Evolutionary conservation across 352 stramenopile species (phyloP), one percentile per base, ranked within the genome.

Genomic region (Phytophthora crassamura): DNA sequence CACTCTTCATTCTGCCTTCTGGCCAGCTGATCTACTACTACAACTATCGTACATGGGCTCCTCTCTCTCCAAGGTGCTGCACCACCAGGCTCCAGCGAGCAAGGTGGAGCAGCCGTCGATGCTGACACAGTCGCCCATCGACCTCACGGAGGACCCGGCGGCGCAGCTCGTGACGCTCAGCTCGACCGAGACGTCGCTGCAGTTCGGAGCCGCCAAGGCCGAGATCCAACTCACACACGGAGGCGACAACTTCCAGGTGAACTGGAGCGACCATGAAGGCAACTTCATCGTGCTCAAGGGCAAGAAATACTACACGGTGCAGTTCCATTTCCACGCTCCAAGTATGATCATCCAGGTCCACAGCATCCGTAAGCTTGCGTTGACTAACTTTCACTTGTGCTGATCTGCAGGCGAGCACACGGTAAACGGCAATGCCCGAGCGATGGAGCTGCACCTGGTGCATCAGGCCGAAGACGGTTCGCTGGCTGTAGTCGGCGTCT

Each of bases 401-500:
- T 54, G 3, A 11, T 20, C 18, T 63, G 9, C 56, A 82, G 78
- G 76, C 50, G 84, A 93, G 56, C 84, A 93, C 74, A 93, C 80
- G 16, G 43, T 93, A 46, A 69, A 90, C 25, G 81, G 79, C 20
- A 54, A 88, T 20, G 64, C 63, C 9, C 59, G 76, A 25, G 75
- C 57, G 30, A 86, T 93, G 72, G 81, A 89, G 61, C 67, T 93
- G 46, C 84, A 93, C 57, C 52, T 93, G 41, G 82, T 93, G 41
- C 80, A 93, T 56, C 70, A 87, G 36, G 67, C 82, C 9, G 70
- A 78, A 5, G 78, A 91, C 66, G 78, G 78, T 5, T 54, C 51
- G 4, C 60, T 90, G 18, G 78, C 82, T 0, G 82, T 93, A 0
- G 74, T 93, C 16, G 84, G 63, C 3, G 43, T 93, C 6, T 88